A percentile compares a stretch with the other conserved stretches of the same genome.
These are phyloP conservation scores for Nicotiana tabacum DNA, from an alignment of 257 asterid species.

Conservation along the genomic window DNA sequence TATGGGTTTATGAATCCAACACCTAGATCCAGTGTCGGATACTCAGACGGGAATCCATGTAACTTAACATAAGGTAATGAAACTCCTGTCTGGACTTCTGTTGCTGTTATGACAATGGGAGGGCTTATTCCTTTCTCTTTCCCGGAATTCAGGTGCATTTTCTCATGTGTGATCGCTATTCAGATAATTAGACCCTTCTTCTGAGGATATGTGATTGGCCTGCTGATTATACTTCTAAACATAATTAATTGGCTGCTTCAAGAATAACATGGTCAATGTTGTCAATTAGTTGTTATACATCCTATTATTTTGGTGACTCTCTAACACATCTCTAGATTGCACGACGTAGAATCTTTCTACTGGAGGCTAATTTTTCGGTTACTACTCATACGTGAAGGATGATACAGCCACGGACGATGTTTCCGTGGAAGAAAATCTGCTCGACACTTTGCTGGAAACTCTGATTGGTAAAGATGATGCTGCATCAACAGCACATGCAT, in stretches of 20 bases:
- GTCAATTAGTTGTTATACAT: not conserved
- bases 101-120: not conserved
- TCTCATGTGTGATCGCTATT: not conserved
- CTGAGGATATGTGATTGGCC: not conserved
- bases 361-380: not conserved
- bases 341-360: not conserved
- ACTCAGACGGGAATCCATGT: not conserved
- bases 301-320: not conserved
- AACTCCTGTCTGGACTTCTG: not conserved
- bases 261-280: not conserved
- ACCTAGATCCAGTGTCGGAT: not conserved
- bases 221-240: too few species aligned
- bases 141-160: not conserved
- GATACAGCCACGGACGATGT: constrained; percentile 34
- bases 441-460: constrained; percentile 49
- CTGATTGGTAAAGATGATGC: constrained; percentile 47
- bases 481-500: constrained; percentile 45
- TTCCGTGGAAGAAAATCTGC: constrained; percentile 42
- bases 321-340: not conserved
- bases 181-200: not conserved
- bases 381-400: constrained; percentile 38
- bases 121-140: constrained; percentile 1
- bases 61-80: not conserved
- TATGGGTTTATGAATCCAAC: not conserved
- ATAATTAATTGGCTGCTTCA: not conserved